Evolutionary conservation across 2,329 filamentous ascomycete species (phyloP), one percentile per base, ranked within the genome.

Genomic region (Daldinia sp.): DNA sequence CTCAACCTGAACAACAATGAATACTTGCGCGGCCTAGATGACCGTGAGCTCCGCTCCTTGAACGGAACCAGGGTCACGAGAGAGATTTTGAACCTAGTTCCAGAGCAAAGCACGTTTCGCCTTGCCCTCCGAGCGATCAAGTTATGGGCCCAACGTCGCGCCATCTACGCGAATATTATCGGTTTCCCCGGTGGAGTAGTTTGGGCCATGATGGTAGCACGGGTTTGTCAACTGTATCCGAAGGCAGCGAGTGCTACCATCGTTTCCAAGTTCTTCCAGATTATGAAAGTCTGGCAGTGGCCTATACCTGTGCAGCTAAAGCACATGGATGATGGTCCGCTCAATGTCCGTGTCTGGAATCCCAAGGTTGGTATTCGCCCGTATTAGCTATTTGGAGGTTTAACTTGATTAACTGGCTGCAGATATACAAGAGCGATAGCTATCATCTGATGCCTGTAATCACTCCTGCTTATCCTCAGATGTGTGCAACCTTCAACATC

Each of bases 401-500:
- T 33, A 61, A 72, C 68, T 76, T 55, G 61, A 58, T 70, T 75
- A 73, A 74, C 72, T 63, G 35, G 33, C 56, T 69, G 53, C 74
- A 93, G 86, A 84, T 94, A 33, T 97, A 97, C 79, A 89, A 89
- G 68, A 88, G 89, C 61, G 96, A 98, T 79, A 88, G 88, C 48
- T 92, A 89, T 73, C 95, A 98, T 80, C 84, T 98, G 59, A 99
- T 99, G 96, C 96, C 96, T 30, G 93, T 99, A 80, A 98, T 99
- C 76, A 99, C 96, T 1, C 96, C 96, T 1, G 94, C 96, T 0
- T 98, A 98, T 78, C 96, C 96, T 2, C 97, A 94, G 56, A 98
- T 98, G 94, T 98, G 96, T 79, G 92, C 96, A 1, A 98, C 96
- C 0, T 96, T 97, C 83, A 98, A 97, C 76, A 91, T 99, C 68